Percentiles rank a stretch among this genome's conserved stretches.
These are phyloP conservation scores for Sparassis latifolia DNA, from an alignment of 1,284 basidiomycete species.

Conservation along the genomic window DNA sequence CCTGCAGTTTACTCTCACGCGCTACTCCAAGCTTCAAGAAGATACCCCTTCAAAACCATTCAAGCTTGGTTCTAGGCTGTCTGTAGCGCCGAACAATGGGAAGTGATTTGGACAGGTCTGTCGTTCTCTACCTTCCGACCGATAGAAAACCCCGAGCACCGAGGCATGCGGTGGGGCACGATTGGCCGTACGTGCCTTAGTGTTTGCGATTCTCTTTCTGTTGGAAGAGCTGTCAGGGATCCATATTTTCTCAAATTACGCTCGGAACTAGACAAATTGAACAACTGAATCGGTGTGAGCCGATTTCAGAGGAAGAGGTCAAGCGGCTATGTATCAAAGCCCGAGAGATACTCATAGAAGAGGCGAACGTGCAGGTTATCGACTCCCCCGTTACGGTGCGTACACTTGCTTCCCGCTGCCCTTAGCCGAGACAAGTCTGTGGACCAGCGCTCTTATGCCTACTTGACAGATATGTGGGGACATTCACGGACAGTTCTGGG, in stretches of 20 bases:
- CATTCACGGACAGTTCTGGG: conserved; percentile 98
- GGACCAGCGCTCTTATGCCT: not conserved
- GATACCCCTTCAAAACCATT: too few relatives aligned
- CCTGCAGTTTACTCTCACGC: not conserved
- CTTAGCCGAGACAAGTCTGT: not conserved
- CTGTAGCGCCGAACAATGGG: conserved; percentile 1
- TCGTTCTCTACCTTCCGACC: not conserved
- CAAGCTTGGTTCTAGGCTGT: too few relatives aligned
- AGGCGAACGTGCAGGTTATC: conserved; percentile 95
- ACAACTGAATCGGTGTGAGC: conserved; percentile 86
- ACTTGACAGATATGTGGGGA: conserved; percentile 87
- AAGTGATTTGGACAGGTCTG: conserved; percentile 10
- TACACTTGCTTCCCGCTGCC: conserved; percentile 6
- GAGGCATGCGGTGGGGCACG: too few relatives aligned
- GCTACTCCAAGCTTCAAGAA: too few relatives aligned
- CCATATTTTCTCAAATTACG: too few relatives aligned
- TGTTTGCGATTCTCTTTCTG: too few relatives aligned
- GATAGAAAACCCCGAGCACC: not conserved
- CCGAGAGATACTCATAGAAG: conserved; percentile 93
- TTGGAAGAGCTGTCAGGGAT: too few relatives aligned
- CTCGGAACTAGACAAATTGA: conserved; percentile 64
- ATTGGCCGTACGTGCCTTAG: too few relatives aligned
- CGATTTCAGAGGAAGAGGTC: conserved; percentile 89
- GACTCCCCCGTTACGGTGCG: conserved; percentile 93
- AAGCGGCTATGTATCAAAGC: conserved; percentile 93